A percentile compares a stretch with the other conserved stretches of the same genome.
Evolutionary conservation across 768 basidiomycete genomes (phyloP).

Genomic region (Suillus americanus): DNA sequence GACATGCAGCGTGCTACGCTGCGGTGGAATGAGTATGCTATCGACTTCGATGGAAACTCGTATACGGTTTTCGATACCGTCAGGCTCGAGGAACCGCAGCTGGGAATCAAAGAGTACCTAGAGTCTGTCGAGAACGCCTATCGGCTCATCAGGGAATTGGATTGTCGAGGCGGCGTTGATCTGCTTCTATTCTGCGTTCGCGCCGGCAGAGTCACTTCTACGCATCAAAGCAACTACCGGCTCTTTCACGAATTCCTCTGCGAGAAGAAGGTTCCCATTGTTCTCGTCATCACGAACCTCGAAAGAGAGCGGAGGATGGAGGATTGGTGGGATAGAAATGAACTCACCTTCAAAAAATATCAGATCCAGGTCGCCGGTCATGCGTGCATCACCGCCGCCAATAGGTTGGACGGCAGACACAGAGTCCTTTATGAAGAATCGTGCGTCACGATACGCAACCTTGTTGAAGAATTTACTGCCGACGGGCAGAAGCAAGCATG

Average conservation of each 20-base stretch:
- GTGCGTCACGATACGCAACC: constrained; percentile 10
- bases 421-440: constrained; percentile 24
- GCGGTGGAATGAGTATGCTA: constrained; percentile 24
- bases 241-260: constrained; percentile 43
- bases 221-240: constrained; percentile 37
- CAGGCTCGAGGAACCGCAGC: constrained; percentile 33
- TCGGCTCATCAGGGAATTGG: constrained; percentile 33
- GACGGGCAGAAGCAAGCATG: neutral
- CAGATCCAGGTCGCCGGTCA: constrained; percentile 29
- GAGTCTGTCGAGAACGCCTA: constrained; percentile 28
- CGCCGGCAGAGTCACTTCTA: constrained; percentile 36
- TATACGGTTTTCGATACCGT: constrained; percentile 35
- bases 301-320: constrained; percentile 24
- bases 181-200: constrained; percentile 44
- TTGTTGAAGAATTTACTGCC: constrained; percentile 15
- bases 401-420: constrained; percentile 19
- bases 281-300: constrained; percentile 31
- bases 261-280: constrained; percentile 21
- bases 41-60: constrained; percentile 11
- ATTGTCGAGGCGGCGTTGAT: constrained; percentile 34
- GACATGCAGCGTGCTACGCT: constrained; percentile 38
- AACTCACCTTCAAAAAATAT: constrained; percentile 21
- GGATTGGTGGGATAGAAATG: constrained; percentile 15
- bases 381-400: constrained; percentile 37
- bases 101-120: constrained; percentile 29